A percentile compares a stretch with the other conserved stretches of the same genome.
These are phyloP conservation scores for Linanthus parryae DNA, from an alignment of 148 eudicot species.

Conservation along the genomic window DNA sequence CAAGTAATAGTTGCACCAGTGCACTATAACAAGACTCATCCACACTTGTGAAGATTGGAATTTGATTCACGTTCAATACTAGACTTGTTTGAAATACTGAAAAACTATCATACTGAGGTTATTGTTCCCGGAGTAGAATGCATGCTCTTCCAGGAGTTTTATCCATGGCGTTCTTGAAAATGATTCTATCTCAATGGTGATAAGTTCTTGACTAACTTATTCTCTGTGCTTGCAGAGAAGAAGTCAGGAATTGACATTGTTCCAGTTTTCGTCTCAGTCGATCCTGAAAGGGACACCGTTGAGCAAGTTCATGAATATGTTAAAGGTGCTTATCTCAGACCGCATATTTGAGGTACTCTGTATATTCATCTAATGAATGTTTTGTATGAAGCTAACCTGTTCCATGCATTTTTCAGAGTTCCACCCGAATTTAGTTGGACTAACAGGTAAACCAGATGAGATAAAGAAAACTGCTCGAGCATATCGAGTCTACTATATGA, in stretches of 20 bases:
- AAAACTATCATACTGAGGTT: no score
- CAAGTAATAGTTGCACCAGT: no score
- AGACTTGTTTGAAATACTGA: no score
- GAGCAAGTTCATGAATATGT: conserved; percentile 94
- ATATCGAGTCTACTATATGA: conserved; percentile 94
- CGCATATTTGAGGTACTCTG: not conserved
- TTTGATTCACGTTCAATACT: no score
- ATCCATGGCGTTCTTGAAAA: no score
- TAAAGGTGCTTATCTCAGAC: conserved; percentile 38
- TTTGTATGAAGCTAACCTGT: conserved; percentile 1
- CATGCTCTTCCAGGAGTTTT: no score
- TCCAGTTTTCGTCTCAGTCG: conserved; percentile 91
- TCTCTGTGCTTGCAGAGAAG: conserved; percentile 42
- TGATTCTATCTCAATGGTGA: no score
- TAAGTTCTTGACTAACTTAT: not conserved
- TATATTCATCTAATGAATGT: not conserved
- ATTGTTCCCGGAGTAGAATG: no score
- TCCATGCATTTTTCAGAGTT: conserved; percentile 36
- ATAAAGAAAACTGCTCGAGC: conserved; percentile 83
- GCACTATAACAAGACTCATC: no score
- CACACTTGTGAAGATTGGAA: no score
- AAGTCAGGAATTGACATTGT: conserved; percentile 67
- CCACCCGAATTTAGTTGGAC: conserved; percentile 83
- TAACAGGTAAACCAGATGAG: conserved; percentile 84
- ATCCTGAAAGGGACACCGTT: conserved; percentile 96